Percentiles rank a stretch among this genome's conserved stretches.
Conservation (phyloP, 345 rosid genomes). For the Gossypium bickii region DNA sequence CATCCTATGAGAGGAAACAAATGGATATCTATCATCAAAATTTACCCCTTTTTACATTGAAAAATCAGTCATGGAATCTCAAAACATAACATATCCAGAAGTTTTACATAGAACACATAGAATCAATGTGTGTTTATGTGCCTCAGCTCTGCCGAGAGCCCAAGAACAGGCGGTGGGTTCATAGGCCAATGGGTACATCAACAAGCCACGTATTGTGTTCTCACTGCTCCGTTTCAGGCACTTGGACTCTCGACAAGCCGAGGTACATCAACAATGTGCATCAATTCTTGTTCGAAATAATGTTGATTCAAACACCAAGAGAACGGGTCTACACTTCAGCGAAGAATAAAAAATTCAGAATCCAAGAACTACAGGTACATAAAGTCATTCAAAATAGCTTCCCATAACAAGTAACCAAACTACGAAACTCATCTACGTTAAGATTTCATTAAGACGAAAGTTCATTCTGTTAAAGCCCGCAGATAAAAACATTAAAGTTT, state of each 20-base stretch:
- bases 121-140: too few relatives aligned
- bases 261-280: background rate
- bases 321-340: background rate
- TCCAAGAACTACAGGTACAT: background rate
- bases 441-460: too few relatives aligned
- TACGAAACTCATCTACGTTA: too few relatives aligned
- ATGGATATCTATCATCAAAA: slow-evolving; percentile 18
- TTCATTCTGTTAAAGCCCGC: too few relatives aligned
- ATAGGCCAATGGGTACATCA: too few relatives aligned
- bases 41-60: slow-evolving; percentile 4
- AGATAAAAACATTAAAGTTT: too few relatives aligned
- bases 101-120: background rate
- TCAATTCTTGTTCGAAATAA: background rate
- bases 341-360: background rate
- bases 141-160: too few relatives aligned
- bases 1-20: slow-evolving; percentile 48
- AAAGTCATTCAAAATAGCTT: background rate
- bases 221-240: too few relatives aligned
- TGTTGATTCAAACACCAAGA: background rate
- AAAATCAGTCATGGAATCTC: background rate
- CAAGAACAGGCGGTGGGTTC: too few relatives aligned
- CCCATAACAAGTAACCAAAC: too few relatives aligned
- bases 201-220: too few relatives aligned
- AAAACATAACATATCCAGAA: background rate
- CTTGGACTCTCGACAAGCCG: too few relatives aligned